Base-by-base conservation (phyloP, 495 filamentous ascomycete genomes). In the Hypoxylon cercidicola region DNA sequence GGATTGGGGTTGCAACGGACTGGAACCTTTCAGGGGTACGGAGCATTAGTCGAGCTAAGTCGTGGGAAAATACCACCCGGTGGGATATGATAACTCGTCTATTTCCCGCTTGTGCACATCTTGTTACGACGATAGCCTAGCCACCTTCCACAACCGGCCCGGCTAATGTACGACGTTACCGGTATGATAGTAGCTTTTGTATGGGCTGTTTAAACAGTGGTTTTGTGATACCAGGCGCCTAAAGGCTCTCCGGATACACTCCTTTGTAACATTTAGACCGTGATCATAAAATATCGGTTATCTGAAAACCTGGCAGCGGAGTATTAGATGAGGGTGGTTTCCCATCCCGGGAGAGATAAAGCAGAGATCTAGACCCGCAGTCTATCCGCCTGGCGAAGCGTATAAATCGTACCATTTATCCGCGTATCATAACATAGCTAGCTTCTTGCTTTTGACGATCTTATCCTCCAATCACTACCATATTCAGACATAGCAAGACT, bases 41-140 rank as follows among this genome's bases (percentile, higher is more conserved):
- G 10, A 28, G 50, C 2, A 50, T 25, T 11, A 49, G 25, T 47
- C 12, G 54, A 59, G 47, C 46, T 20, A 34, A 65, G 43, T 65
- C 62, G 62, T 65, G 62, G 62, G 55, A 65, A 65, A 65, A 55
- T 55, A 49, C 2, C 6, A 55, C 10, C 10, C 62, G 62, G 43
- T 60, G 62, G 49, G 44, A 65, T 60, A 44, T 18, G n/a, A 54
- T 40, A 50, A 32, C 18, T 58, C 8, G 41, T 35, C 32, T 37
- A 41, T 53, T 21, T 20, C 39, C 41, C 40, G 49, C 50, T 13
- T 20, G 18, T 8, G 20, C 39, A 16, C 41, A 15, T 55, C 47
- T 12, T 10, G 34, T 6, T 40, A 44, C 43, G 16, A 44, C 16
- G 35, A 45, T 30, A 32, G 54, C 41, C 47, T n/a, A n/a, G n/a